A percentile compares a stretch with the other conserved stretches of the same genome.
These are phyloP conservation scores for Amanita polypyramis DNA, from an alignment of 768 basidiomycete genomes.

Conservation along the genomic window DNA sequence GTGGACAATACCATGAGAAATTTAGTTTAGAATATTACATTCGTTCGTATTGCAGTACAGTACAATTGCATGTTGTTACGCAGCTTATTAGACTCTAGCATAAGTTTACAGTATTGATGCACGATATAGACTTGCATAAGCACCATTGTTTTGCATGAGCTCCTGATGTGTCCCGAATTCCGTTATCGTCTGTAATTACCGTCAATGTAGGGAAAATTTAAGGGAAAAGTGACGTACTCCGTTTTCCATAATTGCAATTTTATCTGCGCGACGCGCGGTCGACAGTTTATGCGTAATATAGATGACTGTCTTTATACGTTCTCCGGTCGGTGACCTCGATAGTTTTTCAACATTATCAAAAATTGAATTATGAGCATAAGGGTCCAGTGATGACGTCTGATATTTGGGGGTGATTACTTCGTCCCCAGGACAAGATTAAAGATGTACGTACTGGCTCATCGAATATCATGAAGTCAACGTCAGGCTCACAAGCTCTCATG, in stretches of 20 bases:
- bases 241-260: constrained; percentile 79
- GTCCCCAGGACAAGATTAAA: constrained; percentile 3
- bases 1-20: constrained; percentile 51
- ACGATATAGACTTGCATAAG: constrained; percentile 60
- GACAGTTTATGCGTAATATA: constrained; percentile 80
- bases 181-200: constrained; percentile 42
- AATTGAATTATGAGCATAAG: constrained; percentile 69
- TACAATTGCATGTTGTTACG: neutral
- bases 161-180: constrained; percentile 73
- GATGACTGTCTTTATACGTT: constrained; percentile 59
- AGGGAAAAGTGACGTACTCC: constrained; percentile 32
- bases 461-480: constrained; percentile 71
- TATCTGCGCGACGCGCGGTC: constrained; percentile 75
- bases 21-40: constrained; percentile 20
- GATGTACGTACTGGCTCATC: constrained; percentile 63
- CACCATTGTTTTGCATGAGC: constrained; percentile 44
- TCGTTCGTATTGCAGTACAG: constrained; percentile 3
- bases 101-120: constrained; percentile 43
- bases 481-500: constrained; percentile 68
- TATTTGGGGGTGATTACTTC: constrained; percentile 2
- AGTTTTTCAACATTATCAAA: constrained; percentile 67
- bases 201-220: constrained; percentile 6
- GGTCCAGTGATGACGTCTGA: constrained; percentile 73
- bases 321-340: constrained; percentile 46
- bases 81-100: constrained; percentile 4